These are phyloP conservation scores for Akanthomyces dipterigenus DNA, from an alignment of 2,329 filamentous ascomycete species.

Conservation along the genomic window DNA sequence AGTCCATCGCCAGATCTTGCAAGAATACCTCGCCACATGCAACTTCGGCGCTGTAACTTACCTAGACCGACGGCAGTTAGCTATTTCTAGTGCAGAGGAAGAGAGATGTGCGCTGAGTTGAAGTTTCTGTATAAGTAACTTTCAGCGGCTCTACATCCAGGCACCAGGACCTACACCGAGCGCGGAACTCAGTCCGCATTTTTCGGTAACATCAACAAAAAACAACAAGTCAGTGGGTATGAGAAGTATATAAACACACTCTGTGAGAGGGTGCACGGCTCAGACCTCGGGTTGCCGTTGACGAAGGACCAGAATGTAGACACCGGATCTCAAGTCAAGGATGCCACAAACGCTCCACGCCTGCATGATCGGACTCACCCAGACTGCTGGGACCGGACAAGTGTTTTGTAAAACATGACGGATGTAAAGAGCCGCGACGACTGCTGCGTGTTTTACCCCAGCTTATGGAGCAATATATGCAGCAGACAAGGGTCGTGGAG, in stretches of 20 bases:
- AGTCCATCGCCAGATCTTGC: background rate
- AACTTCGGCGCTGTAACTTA: background rate
- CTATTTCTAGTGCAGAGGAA: too few species aligned
- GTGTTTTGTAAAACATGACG: constrained; percentile 2
- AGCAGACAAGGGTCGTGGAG: background rate
- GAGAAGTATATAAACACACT: background rate
- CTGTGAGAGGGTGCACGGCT: background rate
- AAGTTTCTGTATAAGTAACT: background rate
- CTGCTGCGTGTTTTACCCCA: background rate
- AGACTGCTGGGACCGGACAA: background rate
- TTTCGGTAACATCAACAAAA: background rate
- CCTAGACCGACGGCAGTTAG: background rate
- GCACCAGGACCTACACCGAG: too few species aligned
- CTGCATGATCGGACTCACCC: constrained; percentile 4
- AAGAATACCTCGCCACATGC: background rate
- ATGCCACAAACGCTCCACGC: background rate
- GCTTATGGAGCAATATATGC: constrained; percentile 2
- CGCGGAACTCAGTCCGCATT: background rate
- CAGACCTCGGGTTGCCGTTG: background rate
- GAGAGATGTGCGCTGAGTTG: too few species aligned
- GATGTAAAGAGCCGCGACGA: background rate
- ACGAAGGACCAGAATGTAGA: background rate
- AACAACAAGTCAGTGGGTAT: background rate
- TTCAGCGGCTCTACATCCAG: background rate
- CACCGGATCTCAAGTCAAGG: background rate